Evolutionary conservation across 208 protist genomes (phyloP), one percentile per base, ranked within the genome.

Genomic region (Naegleria fowleri): DNA sequence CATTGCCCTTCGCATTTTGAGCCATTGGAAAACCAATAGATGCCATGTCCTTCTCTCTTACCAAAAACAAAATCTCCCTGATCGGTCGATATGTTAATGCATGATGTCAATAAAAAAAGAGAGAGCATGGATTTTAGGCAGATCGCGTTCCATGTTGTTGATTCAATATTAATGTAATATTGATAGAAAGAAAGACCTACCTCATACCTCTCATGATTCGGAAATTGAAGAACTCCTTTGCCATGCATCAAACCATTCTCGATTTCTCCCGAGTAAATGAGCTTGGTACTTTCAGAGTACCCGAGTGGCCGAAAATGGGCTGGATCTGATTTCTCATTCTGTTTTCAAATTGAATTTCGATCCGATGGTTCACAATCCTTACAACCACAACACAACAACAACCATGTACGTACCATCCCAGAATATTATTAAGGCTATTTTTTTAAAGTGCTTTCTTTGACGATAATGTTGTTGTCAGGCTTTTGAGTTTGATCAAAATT

Each of bases 261-360:
- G 92, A 98, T 98, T 88, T 98, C 96, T 83, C 97, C 97, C 55
- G 96, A 97, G 95, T 98, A 98, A 92, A 98, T 97, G 96, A 98
- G 98, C 91, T 43, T 84, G 5, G 25, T n/a, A 7, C 2, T 36
- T n/a, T n/a, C n/a, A n/a, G n/a, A 19, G 0, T 79, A 7, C 9
- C 16, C 6, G 6, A 75, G 25, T 75, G 3, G 58, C n/a, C n/a
- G n/a, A n/a, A n/a, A n/a, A n/a, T n/a, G n/a, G n/a, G n/a, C n/a
- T n/a, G n/a, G n/a, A n/a, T n/a, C n/a, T n/a, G n/a, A n/a, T n/a
- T n/a, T n/a, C n/a, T n/a, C n/a, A n/a, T n/a, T n/a, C n/a, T n/a
- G n/a, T n/a, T n/a, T n/a, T n/a, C n/a, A n/a, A n/a, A n/a, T n/a
- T n/a, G n/a, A n/a, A n/a, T n/a, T n/a, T n/a, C n/a, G n/a, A n/a